phyloP scores from a whole-genome alignment of 306 rosid species.

The Mucuna pruriens region DNA sequence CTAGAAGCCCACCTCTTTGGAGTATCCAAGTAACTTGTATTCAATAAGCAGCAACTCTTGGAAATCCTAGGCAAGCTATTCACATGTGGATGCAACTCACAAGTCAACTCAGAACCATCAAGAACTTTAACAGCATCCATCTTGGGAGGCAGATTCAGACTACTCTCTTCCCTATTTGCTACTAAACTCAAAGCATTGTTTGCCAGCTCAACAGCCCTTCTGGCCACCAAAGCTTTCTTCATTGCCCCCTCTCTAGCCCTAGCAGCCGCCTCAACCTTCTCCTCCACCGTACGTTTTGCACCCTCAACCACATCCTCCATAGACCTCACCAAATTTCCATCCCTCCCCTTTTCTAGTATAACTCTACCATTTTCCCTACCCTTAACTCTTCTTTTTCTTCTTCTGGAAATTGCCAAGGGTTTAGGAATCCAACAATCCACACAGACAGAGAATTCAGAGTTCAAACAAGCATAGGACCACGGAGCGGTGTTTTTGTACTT shows the following conservation, averaged over 20 bases:
- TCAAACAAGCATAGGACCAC: constrained; percentile 55
- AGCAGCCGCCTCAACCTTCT: constrained; percentile 51
- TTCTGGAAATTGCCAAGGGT: constrained; percentile 51
- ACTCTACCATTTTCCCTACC: constrained; percentile 37
- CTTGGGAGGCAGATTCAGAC: constrained; percentile 30
- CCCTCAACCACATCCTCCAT: constrained; percentile 50
- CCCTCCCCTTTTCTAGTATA: constrained; percentile 33
- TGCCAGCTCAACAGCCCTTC: constrained; percentile 49
- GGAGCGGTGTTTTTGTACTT: constrained; percentile 49
- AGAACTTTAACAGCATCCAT: constrained; percentile 39
- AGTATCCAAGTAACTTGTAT: constrained; percentile 39
- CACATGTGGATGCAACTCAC: constrained; percentile 49
- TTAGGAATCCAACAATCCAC: constrained; percentile 82
- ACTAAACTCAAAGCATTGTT: constrained; percentile 48
- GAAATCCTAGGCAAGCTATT: constrained; percentile 42
- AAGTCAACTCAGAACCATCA: constrained; percentile 44
- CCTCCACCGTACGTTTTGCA: constrained; percentile 43
- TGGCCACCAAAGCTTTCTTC: constrained; percentile 46
- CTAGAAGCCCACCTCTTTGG: constrained; percentile 27
- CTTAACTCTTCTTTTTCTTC: constrained; percentile 45
- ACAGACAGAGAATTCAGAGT: constrained; percentile 56
- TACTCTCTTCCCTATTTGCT: constrained; percentile 24
- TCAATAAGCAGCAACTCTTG: constrained; percentile 48
- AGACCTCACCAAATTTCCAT: constrained; percentile 31
- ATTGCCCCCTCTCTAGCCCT: constrained; percentile 48